Evolutionary conservation across 306 rosid species (phyloP).

Genomic region (Vigna angularis): DNA sequence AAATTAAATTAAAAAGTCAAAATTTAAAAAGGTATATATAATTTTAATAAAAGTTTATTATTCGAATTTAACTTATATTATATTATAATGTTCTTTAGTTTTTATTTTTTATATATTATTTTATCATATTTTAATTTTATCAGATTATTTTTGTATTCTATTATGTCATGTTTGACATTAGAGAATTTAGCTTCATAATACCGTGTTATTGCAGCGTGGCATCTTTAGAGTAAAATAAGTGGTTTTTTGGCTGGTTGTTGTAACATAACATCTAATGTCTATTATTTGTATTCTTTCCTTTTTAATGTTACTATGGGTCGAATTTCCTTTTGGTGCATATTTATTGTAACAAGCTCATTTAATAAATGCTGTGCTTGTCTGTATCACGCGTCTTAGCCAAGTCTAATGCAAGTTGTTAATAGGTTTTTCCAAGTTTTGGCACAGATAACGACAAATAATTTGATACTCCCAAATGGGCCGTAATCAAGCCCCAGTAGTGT

Average conservation of each 20-base stretch:
- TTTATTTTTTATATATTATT: too few relatives aligned
- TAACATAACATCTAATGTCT: background rate
- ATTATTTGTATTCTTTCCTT: background rate
- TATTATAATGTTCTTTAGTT: too few relatives aligned
- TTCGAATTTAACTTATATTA: too few relatives aligned
- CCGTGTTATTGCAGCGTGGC: too few relatives aligned
- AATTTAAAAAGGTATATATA: too few relatives aligned
- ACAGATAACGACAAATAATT: background rate
- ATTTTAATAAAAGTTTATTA: too few relatives aligned
- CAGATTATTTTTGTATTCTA: too few relatives aligned
- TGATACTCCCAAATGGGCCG: background rate
- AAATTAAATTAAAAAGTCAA: too few relatives aligned
- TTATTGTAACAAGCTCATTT: background rate
- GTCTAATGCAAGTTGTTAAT: slow-evolving; percentile 2
- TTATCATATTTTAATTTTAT: too few relatives aligned
- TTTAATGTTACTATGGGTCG: background rate
- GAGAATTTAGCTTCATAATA: too few relatives aligned
- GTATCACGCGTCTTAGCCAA: background rate
- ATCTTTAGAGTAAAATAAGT: too few relatives aligned
- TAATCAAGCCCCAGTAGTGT: background rate
- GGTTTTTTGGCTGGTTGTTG: background rate
- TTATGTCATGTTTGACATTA: too few relatives aligned
- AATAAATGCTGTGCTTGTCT: background rate
- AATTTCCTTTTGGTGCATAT: background rate
- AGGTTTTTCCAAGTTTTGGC: background rate